phyloP scores from a whole-genome alignment of 78 protist genomes.

The Diacronema lutheri region DNA sequence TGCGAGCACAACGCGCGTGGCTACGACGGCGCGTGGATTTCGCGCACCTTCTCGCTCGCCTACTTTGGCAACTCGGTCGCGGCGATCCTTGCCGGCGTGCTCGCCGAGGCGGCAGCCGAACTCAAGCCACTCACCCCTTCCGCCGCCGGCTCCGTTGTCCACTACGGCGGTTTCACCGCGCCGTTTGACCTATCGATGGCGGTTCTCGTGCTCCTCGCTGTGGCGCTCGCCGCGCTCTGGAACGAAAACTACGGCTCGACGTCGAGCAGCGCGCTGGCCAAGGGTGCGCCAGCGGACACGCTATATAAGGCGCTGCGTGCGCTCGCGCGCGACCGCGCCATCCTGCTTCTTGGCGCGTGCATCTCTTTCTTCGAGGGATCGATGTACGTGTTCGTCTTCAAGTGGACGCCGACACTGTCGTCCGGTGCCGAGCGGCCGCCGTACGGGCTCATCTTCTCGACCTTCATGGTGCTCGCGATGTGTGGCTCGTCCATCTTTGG shows the following conservation, averaged over 20 bases:
- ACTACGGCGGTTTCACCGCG: conserved; percentile 69
- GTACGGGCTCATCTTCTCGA: conserved; percentile 78
- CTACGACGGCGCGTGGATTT: neutral
- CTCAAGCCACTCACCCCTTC: neutral
- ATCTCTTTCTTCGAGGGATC: conserved; percentile 86
- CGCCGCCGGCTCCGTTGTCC: neutral
- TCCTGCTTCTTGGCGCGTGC: conserved; percentile 47
- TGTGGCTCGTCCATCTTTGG: conserved; percentile 8
- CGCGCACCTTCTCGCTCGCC: conserved; percentile 72
- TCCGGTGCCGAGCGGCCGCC: conserved; percentile 25
- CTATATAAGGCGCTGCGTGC: neutral
- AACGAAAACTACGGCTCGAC: neutral
- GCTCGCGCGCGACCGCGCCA: neutral
- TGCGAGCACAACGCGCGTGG: conserved; percentile 44
- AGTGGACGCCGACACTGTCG: conserved; percentile 87
- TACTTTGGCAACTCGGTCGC: conserved; percentile 64
- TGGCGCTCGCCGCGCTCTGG: neutral
- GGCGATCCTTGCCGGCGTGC: conserved; percentile 82
- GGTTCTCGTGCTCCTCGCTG: neutral
- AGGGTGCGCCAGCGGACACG: neutral
- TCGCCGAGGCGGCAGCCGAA: conserved; percentile 44
- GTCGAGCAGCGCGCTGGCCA: neutral
- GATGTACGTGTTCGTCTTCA: conserved; percentile 91
- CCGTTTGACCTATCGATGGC: conserved; percentile 74
- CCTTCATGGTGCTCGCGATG: conserved; percentile 70